These are phyloP conservation scores for Ophiostoma triangulosporum DNA, from an alignment of 2,329 filamentous ascomycete genomes.

Conservation along the genomic window DNA sequence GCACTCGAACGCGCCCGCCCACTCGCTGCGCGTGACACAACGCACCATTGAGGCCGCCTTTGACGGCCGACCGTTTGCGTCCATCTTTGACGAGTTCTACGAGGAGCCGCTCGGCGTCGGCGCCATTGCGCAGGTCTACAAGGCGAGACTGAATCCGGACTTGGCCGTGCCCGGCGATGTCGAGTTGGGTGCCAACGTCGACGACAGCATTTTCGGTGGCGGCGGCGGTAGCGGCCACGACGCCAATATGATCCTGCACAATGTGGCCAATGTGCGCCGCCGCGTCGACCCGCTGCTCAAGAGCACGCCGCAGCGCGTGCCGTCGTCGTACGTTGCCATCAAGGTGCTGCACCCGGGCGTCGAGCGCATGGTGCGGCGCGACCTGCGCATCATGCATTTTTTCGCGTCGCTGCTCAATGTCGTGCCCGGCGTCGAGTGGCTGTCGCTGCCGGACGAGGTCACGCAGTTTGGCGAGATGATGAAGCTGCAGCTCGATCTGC, in stretches of 20 bases:
- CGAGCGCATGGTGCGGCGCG: conserved; percentile 77
- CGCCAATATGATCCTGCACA: conserved; percentile 8
- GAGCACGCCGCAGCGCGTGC: conserved; percentile 69
- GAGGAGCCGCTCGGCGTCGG: conserved; percentile 83
- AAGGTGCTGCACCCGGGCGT: conserved; percentile 91
- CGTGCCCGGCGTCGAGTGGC: conserved; percentile 92
- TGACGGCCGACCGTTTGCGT: conserved; percentile 62
- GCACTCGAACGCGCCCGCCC: conserved; percentile 87
- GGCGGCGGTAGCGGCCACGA: not conserved
- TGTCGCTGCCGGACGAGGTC: conserved; percentile 91
- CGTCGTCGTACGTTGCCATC: conserved; percentile 84
- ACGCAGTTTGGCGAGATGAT: conserved; percentile 96
- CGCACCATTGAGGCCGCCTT: conserved; percentile 72
- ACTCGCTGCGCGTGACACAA: conserved; percentile 70
- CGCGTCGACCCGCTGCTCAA: conserved; percentile 82
- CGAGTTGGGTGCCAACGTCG: conserved; percentile 22
- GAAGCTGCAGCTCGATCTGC: conserved; percentile 87
- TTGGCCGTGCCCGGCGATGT: conserved; percentile 51
- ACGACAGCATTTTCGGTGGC: not conserved
- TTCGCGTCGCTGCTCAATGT: conserved; percentile 74
- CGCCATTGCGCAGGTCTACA: conserved; percentile 96
- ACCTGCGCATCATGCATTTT: conserved; percentile 85
- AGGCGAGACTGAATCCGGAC: conserved; percentile 74
- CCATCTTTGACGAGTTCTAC: conserved; percentile 94
- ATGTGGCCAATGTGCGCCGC: conserved; percentile 54